phyloP scores from a whole-genome alignment of 192 early-diverging fungal genomes.

The Coemansia aciculifera region DNA sequence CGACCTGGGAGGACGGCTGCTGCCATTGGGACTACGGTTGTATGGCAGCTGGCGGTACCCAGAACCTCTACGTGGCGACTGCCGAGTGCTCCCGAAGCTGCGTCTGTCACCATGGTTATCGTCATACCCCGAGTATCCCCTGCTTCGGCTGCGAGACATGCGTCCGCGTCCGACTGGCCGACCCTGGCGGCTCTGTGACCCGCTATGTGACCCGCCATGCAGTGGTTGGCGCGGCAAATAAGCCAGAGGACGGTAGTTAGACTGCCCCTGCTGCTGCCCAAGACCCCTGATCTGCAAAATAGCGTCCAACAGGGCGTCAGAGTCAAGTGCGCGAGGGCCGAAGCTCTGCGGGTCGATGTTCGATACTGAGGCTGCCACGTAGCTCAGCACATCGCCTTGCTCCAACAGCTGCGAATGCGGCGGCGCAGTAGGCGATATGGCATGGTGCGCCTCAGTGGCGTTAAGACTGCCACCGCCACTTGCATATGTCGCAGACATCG shows the following conservation, averaged over 20 bases:
- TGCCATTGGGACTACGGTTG: slow-evolving; percentile 20
- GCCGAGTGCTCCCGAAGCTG: slow-evolving; percentile 11
- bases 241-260: slow-evolving; percentile 40
- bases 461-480: neutral
- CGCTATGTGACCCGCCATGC: neutral
- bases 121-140: slow-evolving; percentile 18
- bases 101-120: slow-evolving; percentile 16
- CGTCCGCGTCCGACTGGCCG: slow-evolving; percentile 1
- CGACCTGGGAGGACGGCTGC: neutral
- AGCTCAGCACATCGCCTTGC: slow-evolving; percentile 50
- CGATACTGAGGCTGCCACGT: slow-evolving; percentile 34
- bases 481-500: neutral
- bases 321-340: slow-evolving; percentile 20
- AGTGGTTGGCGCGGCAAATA: slow-evolving; percentile 28
- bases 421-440: neutral
- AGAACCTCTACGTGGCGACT: slow-evolving; percentile 16
- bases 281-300: slow-evolving; percentile 16
- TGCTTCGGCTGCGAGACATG: slow-evolving; percentile 34
- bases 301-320: slow-evolving; percentile 25
- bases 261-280: slow-evolving; percentile 8
- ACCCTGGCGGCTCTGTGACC: neutral
- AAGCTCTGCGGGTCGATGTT: slow-evolving; percentile 25
- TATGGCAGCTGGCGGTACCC: slow-evolving; percentile 40
- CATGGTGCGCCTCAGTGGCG: neutral
- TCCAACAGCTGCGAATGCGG: slow-evolving; percentile 22